phyloP scores from a whole-genome alignment of 73 alveolate species.

The Symbiodinium natans region DNA sequence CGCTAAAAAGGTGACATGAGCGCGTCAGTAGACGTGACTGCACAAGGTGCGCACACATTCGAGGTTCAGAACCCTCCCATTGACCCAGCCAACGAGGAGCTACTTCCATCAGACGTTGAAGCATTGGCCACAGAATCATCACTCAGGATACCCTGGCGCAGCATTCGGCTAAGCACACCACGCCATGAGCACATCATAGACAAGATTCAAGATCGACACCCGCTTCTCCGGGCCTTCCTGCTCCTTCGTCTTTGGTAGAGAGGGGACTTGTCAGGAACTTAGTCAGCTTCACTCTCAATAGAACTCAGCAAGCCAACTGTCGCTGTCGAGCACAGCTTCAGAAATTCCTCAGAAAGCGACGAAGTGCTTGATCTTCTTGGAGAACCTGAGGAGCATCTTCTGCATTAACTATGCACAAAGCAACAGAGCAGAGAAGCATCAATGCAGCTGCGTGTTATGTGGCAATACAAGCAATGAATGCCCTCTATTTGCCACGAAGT shows the following conservation, averaged over 20 bases:
- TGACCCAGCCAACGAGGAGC: conserved; percentile 23
- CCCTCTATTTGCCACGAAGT: background rate
- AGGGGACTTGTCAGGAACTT: conserved; percentile 71
- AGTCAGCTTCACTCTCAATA: background rate
- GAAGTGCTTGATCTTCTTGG: background rate
- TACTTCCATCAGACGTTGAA: conserved; percentile 74
- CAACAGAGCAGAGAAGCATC: too few relatives aligned
- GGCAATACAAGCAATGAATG: background rate
- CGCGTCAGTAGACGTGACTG: too few relatives aligned
- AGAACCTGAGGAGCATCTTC: too few relatives aligned
- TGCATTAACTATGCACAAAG: too few relatives aligned
- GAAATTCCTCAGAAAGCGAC: background rate
- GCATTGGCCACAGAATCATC: conserved; percentile 55
- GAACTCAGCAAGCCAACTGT: background rate
- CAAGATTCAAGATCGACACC: background rate
- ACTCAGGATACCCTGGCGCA: background rate
- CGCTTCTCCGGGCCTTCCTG: conserved; percentile 11
- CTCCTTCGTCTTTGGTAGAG: conserved; percentile 43
- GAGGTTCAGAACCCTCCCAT: too few relatives aligned
- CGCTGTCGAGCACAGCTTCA: background rate
- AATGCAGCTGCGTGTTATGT: too few relatives aligned
- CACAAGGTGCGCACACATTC: too few relatives aligned
- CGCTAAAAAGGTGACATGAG: too few relatives aligned
- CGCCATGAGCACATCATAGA: too few relatives aligned
- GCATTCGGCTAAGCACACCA: too few relatives aligned